Base-by-base conservation (phyloP, 2,329 filamentous ascomycete genomes). In the Phaeosphaeria sp. region DNA sequence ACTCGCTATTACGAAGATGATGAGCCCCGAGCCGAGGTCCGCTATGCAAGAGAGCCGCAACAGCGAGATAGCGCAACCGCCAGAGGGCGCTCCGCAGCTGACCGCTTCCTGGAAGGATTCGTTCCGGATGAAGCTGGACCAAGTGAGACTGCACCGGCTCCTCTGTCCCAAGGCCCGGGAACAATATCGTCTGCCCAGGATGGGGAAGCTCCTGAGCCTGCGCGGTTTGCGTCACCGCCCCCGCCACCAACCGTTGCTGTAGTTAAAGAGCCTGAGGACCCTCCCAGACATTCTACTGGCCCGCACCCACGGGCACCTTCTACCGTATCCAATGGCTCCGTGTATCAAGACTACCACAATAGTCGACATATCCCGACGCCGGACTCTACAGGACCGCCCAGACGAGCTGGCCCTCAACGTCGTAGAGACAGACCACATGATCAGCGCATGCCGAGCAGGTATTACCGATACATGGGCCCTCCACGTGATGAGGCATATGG, bases 91-190 rank as follows among this genome's bases (percentile, higher is more conserved):
- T 68, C 73, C 36, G 72, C 71, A 11, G 74, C 74, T 27, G 74
- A 76, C 57, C 72, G 73, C 22, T 77, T 77, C 48, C 50, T 77
- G 17, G 72, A 74, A 27, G 74, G 75, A 7, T 67, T 75, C 44
- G 64, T 67, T 8, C 71, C 69, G 27, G 61, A 57, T 17, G 65
- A 67, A 42, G 53, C 63, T 24, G 43, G 61, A 49, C 22, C 56
- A 9, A 61, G 56, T 40, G 69, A 69, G 48, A 40, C 63, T 33
- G 27, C 51, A 3, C 62, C 63, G 30, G 55, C 58, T 21, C 61
- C 53, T 17, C 43, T 57, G 8, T 56, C 60, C 7, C 52, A 55
- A 44, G 63, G 56, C 24, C 42, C 64, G 21, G 66, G 65, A 15
- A 55, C 61, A 2, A 63, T 68, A 27, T 59, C 59, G 21, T 30